These are phyloP conservation scores for Pyrenula massariospora DNA, from an alignment of 495 filamentous ascomycete species.

Conservation along the genomic window DNA sequence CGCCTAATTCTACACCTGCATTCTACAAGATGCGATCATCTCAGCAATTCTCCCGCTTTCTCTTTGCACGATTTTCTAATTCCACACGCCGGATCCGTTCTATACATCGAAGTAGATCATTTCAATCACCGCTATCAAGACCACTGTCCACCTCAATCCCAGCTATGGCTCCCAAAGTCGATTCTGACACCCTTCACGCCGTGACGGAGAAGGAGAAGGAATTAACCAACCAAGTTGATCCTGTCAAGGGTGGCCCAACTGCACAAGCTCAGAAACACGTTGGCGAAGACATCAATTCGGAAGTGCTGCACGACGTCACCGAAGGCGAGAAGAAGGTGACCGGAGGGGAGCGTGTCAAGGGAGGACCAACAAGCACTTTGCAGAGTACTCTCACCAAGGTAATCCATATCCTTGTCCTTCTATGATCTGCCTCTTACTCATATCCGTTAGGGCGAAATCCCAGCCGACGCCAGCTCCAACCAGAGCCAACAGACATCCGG, in stretches of 20 bases:
- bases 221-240: constrained; percentile 6
- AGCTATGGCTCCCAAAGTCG: constrained; percentile 2
- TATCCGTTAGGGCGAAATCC: not conserved
- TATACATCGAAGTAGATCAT: not conserved
- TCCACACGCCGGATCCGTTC: not conserved
- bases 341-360: constrained; percentile 1
- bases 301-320: constrained; percentile 3
- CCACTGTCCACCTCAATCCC: not conserved
- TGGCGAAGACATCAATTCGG: constrained; percentile 3
- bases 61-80: not conserved
- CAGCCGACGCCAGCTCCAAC: not conserved
- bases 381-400: constrained; percentile 8
- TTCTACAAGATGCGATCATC: not conserved
- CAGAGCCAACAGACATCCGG: constrained; percentile 8
- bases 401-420: not conserved
- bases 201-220: constrained; percentile 12
- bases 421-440: not conserved
- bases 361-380: constrained; percentile 7
- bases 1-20: too few species aligned
- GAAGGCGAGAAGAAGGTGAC: constrained; percentile 12
- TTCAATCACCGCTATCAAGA: not conserved
- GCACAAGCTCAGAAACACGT: constrained; percentile 14
- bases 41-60: not conserved
- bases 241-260: constrained; percentile 9
- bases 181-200: constrained; percentile 9